Evolutionary conservation across 768 basidiomycete species (phyloP).

Genomic region (Collybiopsis luxurians): DNA sequence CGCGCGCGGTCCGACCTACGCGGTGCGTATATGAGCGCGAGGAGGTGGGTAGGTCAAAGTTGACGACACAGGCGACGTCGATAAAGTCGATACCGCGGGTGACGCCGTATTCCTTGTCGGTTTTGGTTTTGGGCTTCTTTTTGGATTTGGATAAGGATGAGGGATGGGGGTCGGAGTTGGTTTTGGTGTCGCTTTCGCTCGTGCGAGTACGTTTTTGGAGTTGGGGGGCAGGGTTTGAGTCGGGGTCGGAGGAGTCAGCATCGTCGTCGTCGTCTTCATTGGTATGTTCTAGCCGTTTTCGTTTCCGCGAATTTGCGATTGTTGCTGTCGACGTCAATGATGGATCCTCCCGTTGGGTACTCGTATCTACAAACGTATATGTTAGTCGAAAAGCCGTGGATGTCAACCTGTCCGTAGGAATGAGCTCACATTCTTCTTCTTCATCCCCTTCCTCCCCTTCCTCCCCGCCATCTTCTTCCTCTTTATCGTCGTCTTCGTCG

Average conservation of each 20-base stretch:
- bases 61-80: slow-evolving; percentile 94
- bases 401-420: neutral
- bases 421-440: slow-evolving; percentile 35
- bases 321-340: slow-evolving; percentile 47
- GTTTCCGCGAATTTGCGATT: slow-evolving; percentile 21
- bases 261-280: too few relatives aligned
- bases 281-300: neutral
- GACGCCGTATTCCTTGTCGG: slow-evolving; percentile 86
- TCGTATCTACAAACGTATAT: slow-evolving; percentile 39
- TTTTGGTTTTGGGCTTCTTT: slow-evolving; percentile 48
- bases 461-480: slow-evolving; percentile 27
- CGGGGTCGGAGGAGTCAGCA: too few relatives aligned
- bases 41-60: slow-evolving; percentile 94
- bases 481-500: slow-evolving; percentile 41
- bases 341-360: slow-evolving; percentile 48
- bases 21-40: slow-evolving; percentile 91
- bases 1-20: slow-evolving; percentile 94
- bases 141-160: slow-evolving; percentile 35
- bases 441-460: slow-evolving; percentile 24
- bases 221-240: too few relatives aligned
- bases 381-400: neutral
- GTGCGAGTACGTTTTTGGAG: too few relatives aligned
- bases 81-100: slow-evolving; percentile 97
- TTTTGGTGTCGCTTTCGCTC: too few relatives aligned
- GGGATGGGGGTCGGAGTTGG: too few relatives aligned